Base-by-base conservation (phyloP, 192 early-diverging fungal genomes). In the Gigaspora rosea region DNA sequence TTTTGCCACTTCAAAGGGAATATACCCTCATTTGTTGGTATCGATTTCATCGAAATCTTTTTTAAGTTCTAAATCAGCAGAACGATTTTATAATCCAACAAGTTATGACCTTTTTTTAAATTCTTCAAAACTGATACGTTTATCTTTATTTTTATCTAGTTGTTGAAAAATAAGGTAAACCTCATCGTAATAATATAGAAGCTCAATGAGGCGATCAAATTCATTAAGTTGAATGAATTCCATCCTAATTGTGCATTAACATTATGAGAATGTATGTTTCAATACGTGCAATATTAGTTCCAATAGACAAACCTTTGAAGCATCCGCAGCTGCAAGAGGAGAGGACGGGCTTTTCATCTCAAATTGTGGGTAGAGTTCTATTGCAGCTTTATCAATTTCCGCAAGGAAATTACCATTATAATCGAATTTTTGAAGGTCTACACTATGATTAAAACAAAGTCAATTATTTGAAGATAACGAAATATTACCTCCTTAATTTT, bases 1-100 rank as follows among this genome's bases (percentile, higher is more conserved):
- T 18, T 51, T 51, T 71, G 52, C 69, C 69, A 52, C 69, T 20
- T 71, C 69, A 71, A 71, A 71, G 51, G 52, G 69, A 22, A 71
- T 71, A 71, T 71, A 71, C 12, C 69, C 69, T 71, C 69, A 47
- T 52, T 22, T 47, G 49, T 71, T 71, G 18, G 69, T 71, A 33
- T 71, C 69, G 32, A 71, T 71, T 27, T 49, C 18, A 71, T 71
- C 49, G 49, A 71, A 71, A 27, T 9, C 69, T 20, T 16, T 36
- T 49, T 71, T 71, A 71, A 71, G 69, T 0, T 27, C 69, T n/a
- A n/a, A n/a, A 52, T 54, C 36, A 3, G 50, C 51, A 11, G 69
- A 52, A 52, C 20, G 9, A 20, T 8, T 49, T 2, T 71, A 18
- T 49, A 71, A 52, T 15, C 69, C 69, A 9, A 71, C 22, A 16